Evolutionary conservation across 2,329 filamentous ascomycete genomes (phyloP).

Genomic region (Colletotrichum kahawae): DNA sequence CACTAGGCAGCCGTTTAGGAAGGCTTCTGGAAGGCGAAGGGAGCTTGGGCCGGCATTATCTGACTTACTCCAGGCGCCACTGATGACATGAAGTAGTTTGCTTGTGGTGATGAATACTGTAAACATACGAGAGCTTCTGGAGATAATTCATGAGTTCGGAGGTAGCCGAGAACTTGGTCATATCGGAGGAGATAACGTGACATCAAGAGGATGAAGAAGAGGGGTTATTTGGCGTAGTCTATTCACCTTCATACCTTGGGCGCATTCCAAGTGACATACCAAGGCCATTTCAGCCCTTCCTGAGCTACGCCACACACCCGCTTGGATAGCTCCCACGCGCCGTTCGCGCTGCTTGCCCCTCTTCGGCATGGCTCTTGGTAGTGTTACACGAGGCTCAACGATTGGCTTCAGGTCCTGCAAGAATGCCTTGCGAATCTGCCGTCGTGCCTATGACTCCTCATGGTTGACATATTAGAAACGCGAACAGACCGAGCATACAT

Average conservation of each 20-base stretch:
- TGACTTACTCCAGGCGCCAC: background rate
- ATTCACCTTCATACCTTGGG: background rate
- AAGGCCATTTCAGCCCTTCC: background rate
- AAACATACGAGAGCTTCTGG: background rate
- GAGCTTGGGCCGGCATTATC: background rate
- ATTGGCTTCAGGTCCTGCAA: background rate
- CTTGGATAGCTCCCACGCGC: background rate
- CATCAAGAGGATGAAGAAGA: background rate
- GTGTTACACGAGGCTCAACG: background rate
- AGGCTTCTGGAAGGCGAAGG: constrained; percentile 16
- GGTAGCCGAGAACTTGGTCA: background rate
- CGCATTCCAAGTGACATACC: background rate
- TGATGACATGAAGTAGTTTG: background rate
- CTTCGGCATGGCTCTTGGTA: background rate
- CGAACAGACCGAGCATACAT: background rate
- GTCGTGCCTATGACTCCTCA: background rate
- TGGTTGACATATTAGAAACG: background rate
- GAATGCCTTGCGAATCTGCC: background rate
- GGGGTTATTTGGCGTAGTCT: background rate
- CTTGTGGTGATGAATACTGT: rapidly evolving
- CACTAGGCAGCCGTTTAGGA: constrained; percentile 11
- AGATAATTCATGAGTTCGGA: background rate
- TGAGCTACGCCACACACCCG: background rate
- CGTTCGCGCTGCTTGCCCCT: background rate
- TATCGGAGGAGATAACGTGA: background rate